phyloP scores from a whole-genome alignment of 2,329 filamentous ascomycete genomes.

The Myriosclerotinia duriaeana region DNA sequence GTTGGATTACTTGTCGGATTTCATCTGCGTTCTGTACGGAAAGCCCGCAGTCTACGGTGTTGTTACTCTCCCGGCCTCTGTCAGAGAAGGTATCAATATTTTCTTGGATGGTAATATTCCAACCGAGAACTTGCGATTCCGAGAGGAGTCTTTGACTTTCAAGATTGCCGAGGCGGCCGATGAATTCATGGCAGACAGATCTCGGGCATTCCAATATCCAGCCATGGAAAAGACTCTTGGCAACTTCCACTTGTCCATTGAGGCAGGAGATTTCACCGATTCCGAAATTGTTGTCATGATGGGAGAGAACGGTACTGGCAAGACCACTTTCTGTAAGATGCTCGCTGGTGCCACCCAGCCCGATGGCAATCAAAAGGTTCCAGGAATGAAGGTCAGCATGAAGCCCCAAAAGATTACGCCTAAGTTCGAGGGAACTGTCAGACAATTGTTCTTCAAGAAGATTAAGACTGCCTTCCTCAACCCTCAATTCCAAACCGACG shows the following conservation, averaged over 20 bases:
- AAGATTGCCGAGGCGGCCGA: constrained; percentile 86
- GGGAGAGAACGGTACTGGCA: constrained; percentile 99
- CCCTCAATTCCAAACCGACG: constrained; percentile 98
- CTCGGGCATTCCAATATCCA: constrained; percentile 82
- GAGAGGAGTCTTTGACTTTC: constrained; percentile 95
- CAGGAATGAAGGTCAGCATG: constrained; percentile 97
- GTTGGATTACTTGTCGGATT: constrained; percentile 97
- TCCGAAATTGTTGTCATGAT: constrained; percentile 99
- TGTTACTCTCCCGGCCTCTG: constrained; percentile 90
- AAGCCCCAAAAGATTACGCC: constrained; percentile 99
- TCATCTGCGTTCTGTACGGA: constrained; percentile 95
- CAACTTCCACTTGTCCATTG: constrained; percentile 79
- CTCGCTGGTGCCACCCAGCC: constrained; percentile 92
- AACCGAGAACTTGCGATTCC: constrained; percentile 97
- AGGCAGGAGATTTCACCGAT: constrained; percentile 86
- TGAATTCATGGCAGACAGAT: constrained; percentile 82
- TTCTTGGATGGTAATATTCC: constrained; percentile 98
- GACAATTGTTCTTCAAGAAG: constrained; percentile 99
- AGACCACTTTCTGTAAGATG: constrained; percentile 98
- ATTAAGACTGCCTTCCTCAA: constrained; percentile 96
- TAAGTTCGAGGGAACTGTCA: constrained; percentile 95
- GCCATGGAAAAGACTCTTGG: constrained; percentile 91
- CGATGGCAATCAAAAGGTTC: constrained; percentile 74
- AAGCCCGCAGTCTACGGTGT: constrained; percentile 96
- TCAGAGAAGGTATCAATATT: constrained; percentile 98